A percentile compares a stretch with the other conserved stretches of the same genome.
These are phyloP conservation scores for Endothia cerciana DNA, from an alignment of 2,329 filamentous ascomycete genomes.

Conservation along the genomic window DNA sequence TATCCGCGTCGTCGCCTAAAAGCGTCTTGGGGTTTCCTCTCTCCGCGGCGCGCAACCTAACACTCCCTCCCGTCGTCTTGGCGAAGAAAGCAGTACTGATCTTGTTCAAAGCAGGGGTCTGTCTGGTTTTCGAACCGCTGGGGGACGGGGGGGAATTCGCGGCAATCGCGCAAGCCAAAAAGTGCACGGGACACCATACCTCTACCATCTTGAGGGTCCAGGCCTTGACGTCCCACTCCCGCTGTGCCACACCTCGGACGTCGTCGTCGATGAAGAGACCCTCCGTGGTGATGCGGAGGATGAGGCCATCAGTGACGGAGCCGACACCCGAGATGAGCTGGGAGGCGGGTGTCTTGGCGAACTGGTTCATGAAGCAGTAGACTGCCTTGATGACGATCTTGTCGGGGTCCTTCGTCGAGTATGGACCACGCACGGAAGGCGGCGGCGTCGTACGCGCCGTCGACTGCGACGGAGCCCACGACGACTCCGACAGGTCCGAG, in stretches of 20 bases:
- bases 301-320: conserved; percentile 86
- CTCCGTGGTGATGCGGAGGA: conserved; percentile 89
- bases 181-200: conserved; percentile 77
- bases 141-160: conserved; percentile 44
- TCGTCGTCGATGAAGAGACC: conserved; percentile 98
- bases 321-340: conserved; percentile 85
- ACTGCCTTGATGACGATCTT: conserved; percentile 96
- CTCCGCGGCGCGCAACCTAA: conserved; percentile 50
- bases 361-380: conserved; percentile 89
- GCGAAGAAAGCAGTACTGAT: conserved; percentile 47
- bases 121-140: conserved; percentile 41
- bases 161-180: conserved; percentile 50
- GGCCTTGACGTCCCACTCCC: conserved; percentile 98
- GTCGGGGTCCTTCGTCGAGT: conserved; percentile 86
- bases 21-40: conserved; percentile 56
- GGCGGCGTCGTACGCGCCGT: conserved; percentile 85
- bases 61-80: conserved; percentile 50
- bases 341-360: conserved; percentile 85
- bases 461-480: conserved; percentile 82
- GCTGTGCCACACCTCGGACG: conserved; percentile 84
- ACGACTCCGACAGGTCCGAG: conserved; percentile 79
- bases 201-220: conserved; percentile 96
- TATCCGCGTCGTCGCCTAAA: conserved; percentile 67
- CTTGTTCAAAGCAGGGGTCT: conserved; percentile 37
- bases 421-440: conserved; percentile 75